Percentiles rank a stretch among this genome's conserved stretches.
These are phyloP conservation scores for Lentinula raphanica DNA, from an alignment of 768 basidiomycete genomes.

Conservation along the genomic window DNA sequence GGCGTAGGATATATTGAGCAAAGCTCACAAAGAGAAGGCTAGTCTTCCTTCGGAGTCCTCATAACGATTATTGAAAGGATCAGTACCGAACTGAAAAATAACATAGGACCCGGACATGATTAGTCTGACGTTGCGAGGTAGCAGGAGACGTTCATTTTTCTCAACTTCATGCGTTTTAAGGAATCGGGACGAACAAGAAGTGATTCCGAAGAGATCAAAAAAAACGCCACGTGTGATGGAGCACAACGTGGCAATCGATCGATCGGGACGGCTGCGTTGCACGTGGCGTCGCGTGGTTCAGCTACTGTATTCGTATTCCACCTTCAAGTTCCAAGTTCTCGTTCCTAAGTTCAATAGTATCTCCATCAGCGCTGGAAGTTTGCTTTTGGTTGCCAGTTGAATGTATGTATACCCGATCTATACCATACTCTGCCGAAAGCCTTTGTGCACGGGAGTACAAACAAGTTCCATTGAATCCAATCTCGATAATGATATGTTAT, in stretches of 20 bases:
- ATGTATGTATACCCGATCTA: too few relatives aligned
- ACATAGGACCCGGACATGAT: slow-evolving; percentile 36
- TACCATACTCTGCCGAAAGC: too few relatives aligned
- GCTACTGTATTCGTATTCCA: too few relatives aligned
- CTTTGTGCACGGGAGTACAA: too few relatives aligned
- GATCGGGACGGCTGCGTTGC: neutral
- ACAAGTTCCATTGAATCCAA: too few relatives aligned
- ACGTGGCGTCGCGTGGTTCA: neutral
- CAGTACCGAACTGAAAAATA: slow-evolving; percentile 60
- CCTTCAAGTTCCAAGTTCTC: too few relatives aligned
- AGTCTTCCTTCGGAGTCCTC: slow-evolving; percentile 58
- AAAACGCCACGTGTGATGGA: neutral
- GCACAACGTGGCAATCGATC: neutral
- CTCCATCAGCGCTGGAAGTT: too few relatives aligned
- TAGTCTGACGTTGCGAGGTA: neutral
- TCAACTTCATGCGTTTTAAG: neutral
- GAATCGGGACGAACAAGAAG: neutral
- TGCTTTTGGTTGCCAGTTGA: too few relatives aligned
- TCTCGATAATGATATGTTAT: neutral
- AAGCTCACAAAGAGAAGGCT: slow-evolving; percentile 66
- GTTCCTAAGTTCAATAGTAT: too few relatives aligned
- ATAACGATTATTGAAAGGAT: slow-evolving; percentile 56
- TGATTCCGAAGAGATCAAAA: neutral
- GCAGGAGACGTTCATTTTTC: slow-evolving; percentile 4
- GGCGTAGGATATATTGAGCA: neutral